phyloP scores from a whole-genome alignment of 2,329 filamentous ascomycete genomes.

The Epichloe hybrida region DNA sequence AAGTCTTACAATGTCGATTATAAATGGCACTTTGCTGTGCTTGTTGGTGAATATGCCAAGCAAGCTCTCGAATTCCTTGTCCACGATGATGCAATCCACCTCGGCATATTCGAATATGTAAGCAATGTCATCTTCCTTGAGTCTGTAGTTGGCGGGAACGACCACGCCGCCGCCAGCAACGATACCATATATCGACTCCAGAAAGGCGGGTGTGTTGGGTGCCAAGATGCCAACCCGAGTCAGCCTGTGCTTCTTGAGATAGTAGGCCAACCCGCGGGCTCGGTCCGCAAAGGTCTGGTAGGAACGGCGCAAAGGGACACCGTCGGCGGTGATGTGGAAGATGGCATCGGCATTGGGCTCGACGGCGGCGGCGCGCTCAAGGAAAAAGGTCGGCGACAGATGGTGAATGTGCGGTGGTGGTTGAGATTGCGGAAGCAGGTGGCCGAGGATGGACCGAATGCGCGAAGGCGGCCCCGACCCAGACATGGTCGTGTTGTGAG shows the following conservation, averaged over 20 bases:
- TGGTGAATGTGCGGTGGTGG: slow-evolving; percentile 54
- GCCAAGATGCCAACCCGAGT: slow-evolving; percentile 73
- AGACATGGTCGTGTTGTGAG: slow-evolving; percentile 39
- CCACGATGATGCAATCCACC: slow-evolving; percentile 76
- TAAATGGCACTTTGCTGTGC: slow-evolving; percentile 51
- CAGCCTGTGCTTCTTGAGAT: slow-evolving; percentile 58
- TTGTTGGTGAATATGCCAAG: slow-evolving; percentile 50
- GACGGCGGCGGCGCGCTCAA: slow-evolving; percentile 73
- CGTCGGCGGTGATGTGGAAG: slow-evolving; percentile 71
- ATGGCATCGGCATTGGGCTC: slow-evolving; percentile 79
- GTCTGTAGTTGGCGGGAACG: slow-evolving; percentile 48
- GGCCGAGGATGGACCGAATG: slow-evolving; percentile 42
- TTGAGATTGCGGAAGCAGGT: slow-evolving; percentile 27
- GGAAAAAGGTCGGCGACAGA: slow-evolving; percentile 76
- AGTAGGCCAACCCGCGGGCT: slow-evolving; percentile 78
- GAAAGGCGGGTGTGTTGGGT: slow-evolving; percentile 88
- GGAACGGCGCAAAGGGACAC: slow-evolving; percentile 56
- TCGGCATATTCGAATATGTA: slow-evolving; percentile 87
- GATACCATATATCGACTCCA: slow-evolving; percentile 82
- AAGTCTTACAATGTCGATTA: slow-evolving; percentile 51
- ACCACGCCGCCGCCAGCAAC: slow-evolving; percentile 68
- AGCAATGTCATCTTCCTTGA: slow-evolving; percentile 72
- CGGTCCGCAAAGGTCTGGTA: slow-evolving; percentile 79
- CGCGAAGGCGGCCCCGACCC: slow-evolving; percentile 47
- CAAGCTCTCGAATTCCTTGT: slow-evolving; percentile 62